These are phyloP conservation scores for Lepiota subincarnata DNA, from an alignment of 768 basidiomycete species.

Conservation along the genomic window DNA sequence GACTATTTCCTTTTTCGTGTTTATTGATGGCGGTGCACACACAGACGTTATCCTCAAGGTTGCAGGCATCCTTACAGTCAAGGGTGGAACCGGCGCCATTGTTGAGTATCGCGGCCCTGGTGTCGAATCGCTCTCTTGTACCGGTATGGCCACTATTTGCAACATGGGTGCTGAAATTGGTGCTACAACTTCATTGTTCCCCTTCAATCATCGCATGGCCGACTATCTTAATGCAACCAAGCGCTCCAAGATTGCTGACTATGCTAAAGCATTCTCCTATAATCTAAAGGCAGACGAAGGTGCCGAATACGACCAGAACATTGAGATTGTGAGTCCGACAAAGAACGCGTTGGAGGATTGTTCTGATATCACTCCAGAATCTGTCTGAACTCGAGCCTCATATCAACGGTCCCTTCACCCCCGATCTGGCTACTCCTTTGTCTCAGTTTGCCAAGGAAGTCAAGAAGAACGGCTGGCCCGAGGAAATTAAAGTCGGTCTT, in stretches of 20 bases:
- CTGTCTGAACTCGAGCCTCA: conserved; percentile 97
- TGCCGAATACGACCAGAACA: conserved; percentile 90
- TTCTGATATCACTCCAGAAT: conserved; percentile 48
- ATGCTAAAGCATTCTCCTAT: conserved; percentile 84
- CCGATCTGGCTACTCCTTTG: conserved; percentile 96
- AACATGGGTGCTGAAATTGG: conserved; percentile 99
- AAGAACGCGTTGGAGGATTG: background rate
- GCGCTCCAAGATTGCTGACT: conserved; percentile 80
- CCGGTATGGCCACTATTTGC: conserved; percentile 99
- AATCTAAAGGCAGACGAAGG: conserved; percentile 86
- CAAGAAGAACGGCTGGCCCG: conserved; percentile 95
- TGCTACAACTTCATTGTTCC: conserved; percentile 98
- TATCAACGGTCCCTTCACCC: conserved; percentile 99
- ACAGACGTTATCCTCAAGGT: conserved; percentile 98
- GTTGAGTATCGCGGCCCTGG: conserved; percentile 96
- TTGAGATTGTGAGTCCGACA: conserved; percentile 71
- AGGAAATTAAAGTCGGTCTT: conserved; percentile 93
- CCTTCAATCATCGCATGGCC: conserved; percentile 93
- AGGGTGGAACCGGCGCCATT: conserved; percentile 98
- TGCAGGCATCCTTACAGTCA: conserved; percentile 97
- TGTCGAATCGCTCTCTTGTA: conserved; percentile 94
- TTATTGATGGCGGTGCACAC: conserved; percentile 24
- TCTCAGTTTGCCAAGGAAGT: conserved; percentile 91
- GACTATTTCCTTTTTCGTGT: background rate
- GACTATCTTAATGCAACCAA: conserved; percentile 95